Evolutionary conservation across 1,284 basidiomycete genomes (phyloP).

Genomic region (Golubevia sp.): DNA sequence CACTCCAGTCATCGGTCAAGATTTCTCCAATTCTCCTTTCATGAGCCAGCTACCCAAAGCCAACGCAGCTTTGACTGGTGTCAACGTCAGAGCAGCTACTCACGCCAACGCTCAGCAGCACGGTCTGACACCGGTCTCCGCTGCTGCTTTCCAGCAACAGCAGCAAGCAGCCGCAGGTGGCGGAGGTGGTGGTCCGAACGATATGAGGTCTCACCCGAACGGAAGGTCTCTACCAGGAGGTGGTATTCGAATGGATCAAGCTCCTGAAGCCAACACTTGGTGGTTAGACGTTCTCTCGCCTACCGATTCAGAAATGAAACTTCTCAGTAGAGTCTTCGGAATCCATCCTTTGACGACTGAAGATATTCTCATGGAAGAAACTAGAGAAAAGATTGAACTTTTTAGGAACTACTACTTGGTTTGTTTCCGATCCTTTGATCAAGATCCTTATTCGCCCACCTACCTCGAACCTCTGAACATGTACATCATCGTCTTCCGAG

Average conservation of each 20-base stretch:
- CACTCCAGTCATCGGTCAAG: slow-evolving; percentile 23
- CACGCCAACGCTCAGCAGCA: too few species aligned
- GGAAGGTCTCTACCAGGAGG: slow-evolving; percentile 35
- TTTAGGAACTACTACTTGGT: slow-evolving; percentile 99
- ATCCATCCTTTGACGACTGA: slow-evolving; percentile 99
- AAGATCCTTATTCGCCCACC: slow-evolving; percentile 95
- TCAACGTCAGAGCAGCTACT: too few species aligned
- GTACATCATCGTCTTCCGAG: slow-evolving; percentile 99
- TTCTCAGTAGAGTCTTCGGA: slow-evolving; percentile 82
- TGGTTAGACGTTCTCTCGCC: slow-evolving; percentile 95
- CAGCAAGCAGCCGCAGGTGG: too few species aligned
- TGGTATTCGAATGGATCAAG: slow-evolving; percentile 46
- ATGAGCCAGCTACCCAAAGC: too few species aligned
- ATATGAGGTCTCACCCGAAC: too few species aligned
- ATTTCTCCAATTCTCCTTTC: too few species aligned
- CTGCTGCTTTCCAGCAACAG: too few species aligned
- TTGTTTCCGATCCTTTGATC: slow-evolving; percentile 98
- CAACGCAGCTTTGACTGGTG: too few species aligned
- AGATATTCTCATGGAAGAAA: slow-evolving; percentile 99
- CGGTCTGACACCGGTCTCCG: too few species aligned
- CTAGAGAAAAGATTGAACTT: slow-evolving; percentile 98
- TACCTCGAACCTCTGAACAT: slow-evolving; percentile 98
- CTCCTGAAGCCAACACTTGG: slow-evolving; percentile 81
- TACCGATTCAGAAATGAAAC: slow-evolving; percentile 97
- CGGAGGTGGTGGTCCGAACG: too few species aligned